Percentiles rank a stretch among this genome's conserved stretches.
phyloP scores from a whole-genome alignment of 306 rosid species.

The Senna tora region DNA sequence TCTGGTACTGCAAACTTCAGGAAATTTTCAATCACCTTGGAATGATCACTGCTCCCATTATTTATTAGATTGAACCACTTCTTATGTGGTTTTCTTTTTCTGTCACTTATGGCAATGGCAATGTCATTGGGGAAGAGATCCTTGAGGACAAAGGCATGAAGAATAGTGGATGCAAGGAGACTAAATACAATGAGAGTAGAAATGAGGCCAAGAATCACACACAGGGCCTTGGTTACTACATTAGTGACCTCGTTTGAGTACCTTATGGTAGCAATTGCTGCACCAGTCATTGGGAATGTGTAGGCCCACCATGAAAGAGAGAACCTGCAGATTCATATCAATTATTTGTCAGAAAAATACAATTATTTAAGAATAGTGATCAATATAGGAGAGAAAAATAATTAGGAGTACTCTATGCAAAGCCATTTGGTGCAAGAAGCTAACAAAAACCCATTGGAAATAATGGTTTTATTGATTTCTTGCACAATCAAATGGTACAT shows the following conservation, averaged over 20 bases:
- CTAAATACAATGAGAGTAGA: conserved; percentile 61
- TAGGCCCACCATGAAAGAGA: conserved; percentile 99
- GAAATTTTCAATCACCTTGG: conserved; percentile 68
- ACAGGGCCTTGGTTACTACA: conserved; percentile 53
- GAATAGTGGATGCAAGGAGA: conserved; percentile 60
- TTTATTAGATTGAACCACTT: conserved; percentile 63
- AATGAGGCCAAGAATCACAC: conserved; percentile 50
- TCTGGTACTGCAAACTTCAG: conserved; percentile 59
- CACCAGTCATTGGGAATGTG: conserved; percentile 98
- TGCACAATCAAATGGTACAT: not conserved
- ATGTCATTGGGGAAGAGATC: conserved; percentile 94
- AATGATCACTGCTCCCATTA: conserved; percentile 51
- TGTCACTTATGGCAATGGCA: conserved; percentile 87
- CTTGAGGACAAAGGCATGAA: conserved; percentile 73
- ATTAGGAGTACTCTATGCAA: too few species aligned
- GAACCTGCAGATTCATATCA: conserved; percentile 55
- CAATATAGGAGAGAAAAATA: too few species aligned
- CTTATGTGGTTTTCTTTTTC: conserved; percentile 53
- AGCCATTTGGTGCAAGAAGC: not conserved
- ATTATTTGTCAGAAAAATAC: conserved; percentile 32
- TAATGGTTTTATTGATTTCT: not conserved
- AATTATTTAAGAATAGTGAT: too few species aligned
- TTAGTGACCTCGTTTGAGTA: conserved; percentile 74
- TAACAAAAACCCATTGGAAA: too few species aligned
- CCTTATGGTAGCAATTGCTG: conserved; percentile 87